A percentile compares a stretch with the other conserved stretches of the same genome.
Evolutionary conservation across 345 rosid genomes (phyloP).

Genomic region (Bruguiera sexangula): DNA sequence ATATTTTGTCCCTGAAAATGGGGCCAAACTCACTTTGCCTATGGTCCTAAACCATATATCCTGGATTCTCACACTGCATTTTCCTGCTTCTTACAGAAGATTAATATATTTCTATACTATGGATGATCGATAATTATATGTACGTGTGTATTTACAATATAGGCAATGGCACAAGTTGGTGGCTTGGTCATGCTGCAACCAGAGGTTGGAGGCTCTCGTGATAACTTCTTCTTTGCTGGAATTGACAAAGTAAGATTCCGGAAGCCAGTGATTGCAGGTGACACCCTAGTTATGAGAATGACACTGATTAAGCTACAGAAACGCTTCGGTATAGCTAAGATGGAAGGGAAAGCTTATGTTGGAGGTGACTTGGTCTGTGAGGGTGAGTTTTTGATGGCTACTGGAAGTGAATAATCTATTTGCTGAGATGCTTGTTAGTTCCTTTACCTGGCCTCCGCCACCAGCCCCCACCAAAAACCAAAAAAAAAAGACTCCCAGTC

Average conservation of each 20-base stretch:
- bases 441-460: too few relatives aligned
- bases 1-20: not conserved
- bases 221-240: constrained; percentile 87
- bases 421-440: too few relatives aligned
- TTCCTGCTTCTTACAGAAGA: not conserved
- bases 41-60: not conserved
- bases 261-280: constrained; percentile 95
- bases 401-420: constrained; percentile 43
- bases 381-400: constrained; percentile 93
- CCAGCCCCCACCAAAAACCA: too few relatives aligned
- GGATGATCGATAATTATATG: not conserved
- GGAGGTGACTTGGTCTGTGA: constrained; percentile 82
- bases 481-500: too few relatives aligned
- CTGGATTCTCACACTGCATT: not conserved
- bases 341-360: constrained; percentile 97
- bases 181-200: constrained; percentile 93
- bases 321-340: constrained; percentile 88
- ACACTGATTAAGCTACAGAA: constrained; percentile 78
- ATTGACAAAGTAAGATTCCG: constrained; percentile 91
- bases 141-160: constrained; percentile 16
- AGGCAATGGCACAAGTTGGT: constrained; percentile 99
- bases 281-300: constrained; percentile 97
- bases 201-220: constrained; percentile 76
- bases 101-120: not conserved
- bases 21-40: not conserved